Conservation (phyloP, 83 land plant species). For the Diphasiastrum complanatum region DNA sequence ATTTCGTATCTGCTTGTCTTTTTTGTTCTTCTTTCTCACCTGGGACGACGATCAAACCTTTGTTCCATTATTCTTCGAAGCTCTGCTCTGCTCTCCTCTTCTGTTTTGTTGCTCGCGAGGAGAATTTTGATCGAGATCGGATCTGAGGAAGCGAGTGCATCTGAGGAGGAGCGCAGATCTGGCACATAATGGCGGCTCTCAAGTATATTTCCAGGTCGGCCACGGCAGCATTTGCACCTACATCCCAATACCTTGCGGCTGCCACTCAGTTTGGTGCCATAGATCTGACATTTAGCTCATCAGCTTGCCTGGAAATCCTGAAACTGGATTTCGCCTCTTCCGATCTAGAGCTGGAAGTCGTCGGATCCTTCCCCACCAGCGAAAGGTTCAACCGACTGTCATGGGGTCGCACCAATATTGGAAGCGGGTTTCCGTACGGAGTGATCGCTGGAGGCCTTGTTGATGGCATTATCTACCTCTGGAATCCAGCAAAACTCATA, state of each 20-base stretch:
- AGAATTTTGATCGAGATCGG: too few relatives aligned
- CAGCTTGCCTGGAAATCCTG: slow-evolving; percentile 74
- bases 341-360: slow-evolving; percentile 46
- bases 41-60: too few relatives aligned
- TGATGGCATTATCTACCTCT: slow-evolving; percentile 73
- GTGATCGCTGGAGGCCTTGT: slow-evolving; percentile 79
- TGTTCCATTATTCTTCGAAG: too few relatives aligned
- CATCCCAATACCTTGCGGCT: slow-evolving; percentile 59
- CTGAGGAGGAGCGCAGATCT: too few relatives aligned
- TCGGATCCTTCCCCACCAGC: slow-evolving; percentile 48
- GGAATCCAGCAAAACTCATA: slow-evolving; percentile 74
- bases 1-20: too few relatives aligned
- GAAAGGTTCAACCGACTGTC: slow-evolving; percentile 76
- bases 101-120: too few relatives aligned
- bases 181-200: slow-evolving; percentile 68
- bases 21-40: too few relatives aligned
- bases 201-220: slow-evolving; percentile 79
- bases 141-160: too few relatives aligned
- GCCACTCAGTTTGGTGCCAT: slow-evolving; percentile 90
- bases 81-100: too few relatives aligned
- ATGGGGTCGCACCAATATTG: slow-evolving; percentile 49
- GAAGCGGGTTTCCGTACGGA: slow-evolving; percentile 47
- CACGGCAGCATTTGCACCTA: slow-evolving; percentile 73
- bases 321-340: slow-evolving; percentile 73
- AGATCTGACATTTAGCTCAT: slow-evolving; percentile 74